Evolutionary conservation across 2,329 filamentous ascomycete species (phyloP), one percentile per base, ranked within the genome.

Genomic region (Spiromastix sp.): DNA sequence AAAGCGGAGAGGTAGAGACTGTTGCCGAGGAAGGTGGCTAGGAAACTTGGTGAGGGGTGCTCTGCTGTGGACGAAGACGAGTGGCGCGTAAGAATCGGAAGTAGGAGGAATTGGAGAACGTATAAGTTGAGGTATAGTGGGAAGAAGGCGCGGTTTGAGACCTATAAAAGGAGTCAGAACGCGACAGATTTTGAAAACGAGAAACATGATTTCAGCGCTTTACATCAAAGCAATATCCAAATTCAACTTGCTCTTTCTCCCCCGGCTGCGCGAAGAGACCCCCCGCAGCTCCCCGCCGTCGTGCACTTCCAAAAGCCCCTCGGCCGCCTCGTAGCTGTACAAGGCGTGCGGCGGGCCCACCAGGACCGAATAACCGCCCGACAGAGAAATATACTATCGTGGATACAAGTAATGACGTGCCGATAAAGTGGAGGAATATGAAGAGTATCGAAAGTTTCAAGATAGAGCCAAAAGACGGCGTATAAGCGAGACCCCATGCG

Each of bases 221-320:
- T 30, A 75, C 77, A 60, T 81, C 77, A 57, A 80, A 81, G 54
- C 77, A 81, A 52, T 81, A 81, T 35, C 77, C 77, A 57, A 81
- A 81, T 50, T 81, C 77, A 42, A 81, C 55, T 40, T 71, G 71
- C 36, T 79, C 75, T 19, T 68, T 70, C 42, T 64, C 61, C 7
- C 61, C 63, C 0, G 70, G 67, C 36, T 73, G 70, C 4, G 68
- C 63, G 48, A 80, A 79, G 5, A 80, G 55, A 2, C 77, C 74
- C 49, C 71, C 62, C 32, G 65, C 61, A 12, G 57, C 55, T 36
- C 61, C 55, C 41, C 59, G 41, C 50, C 48, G 44, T 33, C 47
- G 41, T 35, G 42, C 38, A 10, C 41, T 29, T 2, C 44, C 42
- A n/a, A 40, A 16, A 10, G 32, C 29, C 1, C 40, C 33, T 17